A percentile compares a stretch with the other conserved stretches of the same genome.
Evolutionary conservation across 139 green algal species (phyloP).

Genomic region (Nannochloris sp.): DNA sequence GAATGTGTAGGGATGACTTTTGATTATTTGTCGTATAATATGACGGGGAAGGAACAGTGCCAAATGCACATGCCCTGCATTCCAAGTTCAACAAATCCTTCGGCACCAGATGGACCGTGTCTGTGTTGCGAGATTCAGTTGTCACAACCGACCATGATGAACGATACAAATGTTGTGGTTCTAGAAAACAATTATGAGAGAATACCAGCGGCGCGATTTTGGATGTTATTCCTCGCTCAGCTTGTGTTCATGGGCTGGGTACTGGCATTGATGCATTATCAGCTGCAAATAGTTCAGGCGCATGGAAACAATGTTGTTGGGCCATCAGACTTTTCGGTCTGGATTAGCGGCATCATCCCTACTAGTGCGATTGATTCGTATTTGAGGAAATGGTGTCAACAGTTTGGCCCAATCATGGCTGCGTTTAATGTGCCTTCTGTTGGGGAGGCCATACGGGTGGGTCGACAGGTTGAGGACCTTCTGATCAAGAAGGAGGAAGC

Average conservation of each 20-base stretch:
- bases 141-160: not conserved
- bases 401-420: conserved; percentile 39
- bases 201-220: conserved; percentile 27
- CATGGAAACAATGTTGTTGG: conserved; percentile 32
- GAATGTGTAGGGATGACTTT: too few relatives aligned
- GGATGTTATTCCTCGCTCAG: conserved; percentile 30
- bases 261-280: conserved; percentile 21
- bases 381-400: conserved; percentile 29
- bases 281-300: conserved; percentile 16
- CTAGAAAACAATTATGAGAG: not conserved
- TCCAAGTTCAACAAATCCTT: not conserved
- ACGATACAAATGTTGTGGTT: not conserved
- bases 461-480: conserved; percentile 13
- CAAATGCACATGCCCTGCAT: conserved; percentile 24
- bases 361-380: conserved; percentile 5
- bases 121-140: conserved; percentile 32
- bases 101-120: conserved; percentile 28
- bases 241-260: conserved; percentile 35
- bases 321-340: conserved; percentile 37
- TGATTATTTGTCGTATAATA: not conserved
- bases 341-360: conserved; percentile 13
- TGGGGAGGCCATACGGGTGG: conserved; percentile 14
- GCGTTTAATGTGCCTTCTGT: conserved; percentile 11
- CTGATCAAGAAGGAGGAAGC: conserved; percentile 12
- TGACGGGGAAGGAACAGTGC: conserved; percentile 13